phyloP scores from a whole-genome alignment of 75 land plant species.

The Sequoiadendron giganteum region DNA sequence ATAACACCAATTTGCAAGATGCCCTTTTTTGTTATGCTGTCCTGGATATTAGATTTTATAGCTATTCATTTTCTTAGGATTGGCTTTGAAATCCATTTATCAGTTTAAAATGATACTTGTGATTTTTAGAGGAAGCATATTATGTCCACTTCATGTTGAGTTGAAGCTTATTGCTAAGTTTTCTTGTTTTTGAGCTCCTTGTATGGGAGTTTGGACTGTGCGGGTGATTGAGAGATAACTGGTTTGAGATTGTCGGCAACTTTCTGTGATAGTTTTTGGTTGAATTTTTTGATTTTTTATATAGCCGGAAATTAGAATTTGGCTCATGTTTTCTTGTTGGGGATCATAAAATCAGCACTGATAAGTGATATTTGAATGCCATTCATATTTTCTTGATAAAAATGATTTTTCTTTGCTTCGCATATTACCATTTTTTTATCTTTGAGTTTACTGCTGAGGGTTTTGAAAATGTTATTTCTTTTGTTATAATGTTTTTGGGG shows the following conservation, averaged over 20 bases:
- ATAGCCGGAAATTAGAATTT: background rate
- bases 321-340: background rate
- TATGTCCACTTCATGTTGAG: background rate
- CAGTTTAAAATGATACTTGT: background rate
- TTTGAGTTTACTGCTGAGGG: no score
- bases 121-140: background rate
- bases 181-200: background rate
- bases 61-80: background rate
- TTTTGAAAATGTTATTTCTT: background rate
- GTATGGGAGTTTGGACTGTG: background rate
- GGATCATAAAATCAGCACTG: background rate
- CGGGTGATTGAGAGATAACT: background rate
- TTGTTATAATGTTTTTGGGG: background rate
- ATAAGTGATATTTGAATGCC: background rate
- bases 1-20: background rate
- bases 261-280: background rate
- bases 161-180: background rate
- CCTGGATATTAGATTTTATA: background rate
- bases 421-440: no score
- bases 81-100: background rate
- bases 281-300: background rate
- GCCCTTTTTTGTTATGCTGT: background rate
- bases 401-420: background rate
- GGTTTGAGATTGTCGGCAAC: background rate
- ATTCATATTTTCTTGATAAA: background rate